Conservation (phyloP, 805 yeast species). For the Sungouiozyma intestinalis region DNA sequence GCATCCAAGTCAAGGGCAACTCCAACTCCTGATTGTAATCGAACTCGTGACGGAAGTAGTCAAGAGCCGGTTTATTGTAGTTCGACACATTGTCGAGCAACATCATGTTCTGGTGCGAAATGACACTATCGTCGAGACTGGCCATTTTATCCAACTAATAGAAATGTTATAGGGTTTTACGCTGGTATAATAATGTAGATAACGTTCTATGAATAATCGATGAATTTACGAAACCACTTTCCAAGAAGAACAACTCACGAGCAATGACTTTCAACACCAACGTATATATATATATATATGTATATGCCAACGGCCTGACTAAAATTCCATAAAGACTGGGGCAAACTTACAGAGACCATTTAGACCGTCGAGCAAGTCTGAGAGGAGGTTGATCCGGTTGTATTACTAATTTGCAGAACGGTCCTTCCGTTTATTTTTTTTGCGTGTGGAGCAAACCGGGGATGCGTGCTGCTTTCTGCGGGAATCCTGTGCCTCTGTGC, state of each 20-base stretch:
- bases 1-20: conserved; percentile 13
- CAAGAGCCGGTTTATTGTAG: conserved; percentile 21
- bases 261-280: too few relatives aligned
- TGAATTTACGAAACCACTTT: too few relatives aligned
- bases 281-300: too few relatives aligned
- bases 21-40: conserved; percentile 6
- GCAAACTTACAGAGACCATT: neutral
- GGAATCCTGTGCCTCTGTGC: too few relatives aligned
- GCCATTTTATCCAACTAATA: conserved; percentile 11
- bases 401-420: neutral
- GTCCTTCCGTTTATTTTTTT: neutral
- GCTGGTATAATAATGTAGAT: too few relatives aligned
- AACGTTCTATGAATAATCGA: too few relatives aligned
- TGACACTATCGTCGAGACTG: conserved; percentile 25
- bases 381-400: neutral
- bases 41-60: conserved; percentile 22
- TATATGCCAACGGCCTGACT: too few relatives aligned
- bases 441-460: too few relatives aligned
- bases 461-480: too few relatives aligned
- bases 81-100: conserved; percentile 27
- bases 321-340: too few relatives aligned
- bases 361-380: neutral
- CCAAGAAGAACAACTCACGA: too few relatives aligned
- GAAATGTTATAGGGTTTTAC: neutral
- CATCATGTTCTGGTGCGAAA: conserved; percentile 22